Base-by-base conservation (phyloP, 352 stramenopile species). In the Pythium coloratum region DNA sequence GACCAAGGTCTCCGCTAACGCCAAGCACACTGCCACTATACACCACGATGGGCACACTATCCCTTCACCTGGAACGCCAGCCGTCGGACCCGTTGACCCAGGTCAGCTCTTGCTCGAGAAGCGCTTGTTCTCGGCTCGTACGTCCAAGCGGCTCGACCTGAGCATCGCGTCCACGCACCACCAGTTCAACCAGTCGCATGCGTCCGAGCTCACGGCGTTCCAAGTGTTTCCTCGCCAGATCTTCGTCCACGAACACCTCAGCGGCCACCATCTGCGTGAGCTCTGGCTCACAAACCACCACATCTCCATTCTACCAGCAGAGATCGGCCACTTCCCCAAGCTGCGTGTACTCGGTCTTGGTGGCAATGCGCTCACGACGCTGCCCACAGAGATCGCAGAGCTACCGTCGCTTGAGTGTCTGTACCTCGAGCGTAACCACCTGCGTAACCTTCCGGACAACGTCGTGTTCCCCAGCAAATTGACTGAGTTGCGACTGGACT, bases 271-370 rank as follows among this genome's bases (percentile, higher is more conserved):
- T 24, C 70, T 86, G 26, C 77, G 55, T 18, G 80, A 91, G 30
- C 69, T 89, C 9, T 91, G 82, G 82, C 64, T 91, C 49, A 86
- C 85, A 26, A 93, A 93, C 70, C 77, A 88, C 55, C 73, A 75
- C 16, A 63, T 88, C 9, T 56, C 59, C 3, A 51, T 50, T 10
- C 56, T 91, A 2, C 82, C 77, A 20, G 33, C 73, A 4, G 81
- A 88, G 56, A 87, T 94, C 42, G 55, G 40, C 8, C 55, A 66
- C 16, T 82, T 88, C 24, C 62, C 59, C 2, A 65, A 78, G 18
- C 79, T 94, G 13, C 73, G 75, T 0, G 74, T 93, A 1, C 75
- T 94, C 14, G 83, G 80, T 13, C 71, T 93, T 16, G 70, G 70
- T 7, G 81, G 84, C 0, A 94, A 94, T 38, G 67, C 67, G 18